Evolutionary conservation across 2,329 filamentous ascomycete species (phyloP), one percentile per base, ranked within the genome.

Genomic region (Hortaea sp.): DNA sequence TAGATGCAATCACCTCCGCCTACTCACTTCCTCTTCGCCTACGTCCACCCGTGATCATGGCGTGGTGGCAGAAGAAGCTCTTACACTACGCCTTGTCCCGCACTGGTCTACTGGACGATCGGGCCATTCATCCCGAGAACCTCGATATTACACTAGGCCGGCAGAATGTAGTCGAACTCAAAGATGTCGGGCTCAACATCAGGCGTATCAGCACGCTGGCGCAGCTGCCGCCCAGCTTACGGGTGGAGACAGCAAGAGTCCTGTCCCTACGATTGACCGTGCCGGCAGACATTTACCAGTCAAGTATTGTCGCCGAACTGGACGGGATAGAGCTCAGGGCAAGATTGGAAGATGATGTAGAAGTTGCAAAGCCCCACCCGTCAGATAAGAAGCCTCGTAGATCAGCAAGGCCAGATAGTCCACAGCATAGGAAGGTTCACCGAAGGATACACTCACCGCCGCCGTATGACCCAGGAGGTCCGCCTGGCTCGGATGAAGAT

Each of bases 201-300:
- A 78, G 87, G 73, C 43, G 50, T 10, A 53, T 62, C 43, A 45
- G 45, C 32, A 48, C 54, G 41, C 51, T 64, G 30, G 56, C 51
- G 4, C 78, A 83, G 56, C 78, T 95, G 3, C 89, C 89, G 0
- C 68, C 81, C 1, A 77, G 78, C 5, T 78, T 92, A 60, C 74
- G 78, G 50, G 71, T 95, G 9, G 76, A 79, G 44, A 82, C 80
- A 61, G 89, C 90, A 47, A 82, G 81, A 53, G 79, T 95, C 44
- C 70, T 84, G 2, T 73, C 84, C 5, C 77, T 97, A 27, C 84
- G 85, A 58, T 71, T 95, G 45, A 94, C 84, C 6, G 76, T 97
- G 43, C 88, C 90, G 9, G 82, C 92, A 62, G 87, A 95, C 65
- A 82, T 95, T 54, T 88, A 89, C 64, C 84, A 81, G 44, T 89